Conservation (phyloP, 108 stramenopile genomes). For the Schizochytrium sp. region DNA sequence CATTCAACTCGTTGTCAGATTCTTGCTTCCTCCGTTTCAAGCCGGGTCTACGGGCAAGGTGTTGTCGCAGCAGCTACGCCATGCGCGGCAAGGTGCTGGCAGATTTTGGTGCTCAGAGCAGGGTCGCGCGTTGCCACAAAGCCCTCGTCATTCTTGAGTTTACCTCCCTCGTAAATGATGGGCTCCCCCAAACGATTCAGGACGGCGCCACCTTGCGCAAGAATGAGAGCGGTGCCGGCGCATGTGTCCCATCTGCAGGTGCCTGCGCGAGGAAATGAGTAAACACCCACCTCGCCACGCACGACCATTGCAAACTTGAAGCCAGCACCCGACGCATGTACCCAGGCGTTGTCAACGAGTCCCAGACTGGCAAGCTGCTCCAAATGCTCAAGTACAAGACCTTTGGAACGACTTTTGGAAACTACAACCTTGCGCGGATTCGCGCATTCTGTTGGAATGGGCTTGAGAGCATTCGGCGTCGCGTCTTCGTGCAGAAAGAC, state of each 20-base stretch:
- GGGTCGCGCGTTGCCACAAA: not conserved
- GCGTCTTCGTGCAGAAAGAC: not conserved
- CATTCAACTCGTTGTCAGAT: too few relatives aligned
- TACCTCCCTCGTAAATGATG: not conserved
- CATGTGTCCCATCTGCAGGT: not conserved
- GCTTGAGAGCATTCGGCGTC: not conserved
- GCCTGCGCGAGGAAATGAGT: not conserved
- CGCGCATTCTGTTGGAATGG: not conserved
- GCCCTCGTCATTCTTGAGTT: not conserved
- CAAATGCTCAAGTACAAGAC: not conserved
- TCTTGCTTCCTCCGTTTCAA: too few relatives aligned
- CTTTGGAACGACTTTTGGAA: too few relatives aligned
- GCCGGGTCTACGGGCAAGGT: not conserved
- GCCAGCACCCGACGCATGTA: not conserved
- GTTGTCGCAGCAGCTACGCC: not conserved
- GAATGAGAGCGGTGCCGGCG: not conserved
- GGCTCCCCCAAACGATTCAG: not conserved
- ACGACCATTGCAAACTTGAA: not conserved
- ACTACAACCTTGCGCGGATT: not conserved
- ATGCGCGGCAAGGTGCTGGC: not conserved
- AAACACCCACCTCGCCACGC: not conserved
- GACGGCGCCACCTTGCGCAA: not conserved
- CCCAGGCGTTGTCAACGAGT: not conserved
- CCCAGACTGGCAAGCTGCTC: not conserved
- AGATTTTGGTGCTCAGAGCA: not conserved